phyloP scores from a whole-genome alignment of 345 rosid genomes.

The Streptanthus diversifolius region DNA sequence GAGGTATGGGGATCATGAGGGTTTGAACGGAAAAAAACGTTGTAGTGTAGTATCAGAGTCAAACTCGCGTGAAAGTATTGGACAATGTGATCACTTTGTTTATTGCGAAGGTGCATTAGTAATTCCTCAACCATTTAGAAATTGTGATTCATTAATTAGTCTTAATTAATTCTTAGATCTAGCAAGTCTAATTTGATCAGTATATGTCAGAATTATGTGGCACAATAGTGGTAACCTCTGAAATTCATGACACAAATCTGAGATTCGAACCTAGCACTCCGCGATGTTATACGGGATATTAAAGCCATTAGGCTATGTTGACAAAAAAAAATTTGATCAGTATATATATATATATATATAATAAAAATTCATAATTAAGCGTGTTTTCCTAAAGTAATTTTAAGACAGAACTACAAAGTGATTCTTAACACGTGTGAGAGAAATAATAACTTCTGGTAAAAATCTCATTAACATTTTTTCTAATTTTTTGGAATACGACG shows the following conservation, averaged over 20 bases:
- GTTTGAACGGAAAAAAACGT: background rate
- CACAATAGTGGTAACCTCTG: too few species aligned
- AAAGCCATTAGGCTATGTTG: too few species aligned
- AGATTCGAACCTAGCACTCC: too few species aligned
- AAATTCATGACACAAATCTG: too few species aligned
- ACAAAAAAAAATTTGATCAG: too few species aligned
- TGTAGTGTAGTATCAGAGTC: background rate
- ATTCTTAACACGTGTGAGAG: background rate
- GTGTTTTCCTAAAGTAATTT: background rate
- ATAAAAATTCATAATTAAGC: background rate
- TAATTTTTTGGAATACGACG: background rate
- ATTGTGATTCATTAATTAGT: background rate
- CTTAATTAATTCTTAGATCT: background rate
- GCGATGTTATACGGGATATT: too few species aligned
- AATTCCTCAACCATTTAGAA: background rate
- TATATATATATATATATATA: background rate
- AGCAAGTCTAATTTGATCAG: background rate
- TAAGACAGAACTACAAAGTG: background rate
- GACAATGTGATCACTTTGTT: background rate
- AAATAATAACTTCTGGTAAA: background rate
- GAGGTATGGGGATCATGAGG: background rate
- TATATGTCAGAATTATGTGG: too few species aligned
- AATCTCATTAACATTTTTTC: background rate
- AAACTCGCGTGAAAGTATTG: background rate
- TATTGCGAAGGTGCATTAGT: background rate